Percentiles rank a stretch among this genome's conserved stretches.
phyloP scores from a whole-genome alignment of 345 rosid genomes.

The Sisymbrium irio region DNA sequence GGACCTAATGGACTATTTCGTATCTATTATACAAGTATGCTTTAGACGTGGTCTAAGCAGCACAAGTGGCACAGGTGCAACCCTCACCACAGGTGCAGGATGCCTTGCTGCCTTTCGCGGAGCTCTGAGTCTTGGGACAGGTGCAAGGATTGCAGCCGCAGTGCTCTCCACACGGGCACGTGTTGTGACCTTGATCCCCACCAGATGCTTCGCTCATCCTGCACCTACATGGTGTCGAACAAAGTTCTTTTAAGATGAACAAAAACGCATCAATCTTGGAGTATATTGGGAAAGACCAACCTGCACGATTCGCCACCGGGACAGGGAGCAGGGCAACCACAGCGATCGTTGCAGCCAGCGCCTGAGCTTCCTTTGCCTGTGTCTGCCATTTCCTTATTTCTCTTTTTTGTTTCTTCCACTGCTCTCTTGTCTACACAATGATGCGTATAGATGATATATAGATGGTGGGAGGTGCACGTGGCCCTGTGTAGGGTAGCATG shows the following conservation, averaged over 20 bases:
- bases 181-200: slow-evolving; percentile 37
- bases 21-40: slow-evolving; percentile 26
- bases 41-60: slow-evolving; percentile 13
- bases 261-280: not conserved
- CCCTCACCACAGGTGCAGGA: slow-evolving; percentile 33
- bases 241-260: not conserved
- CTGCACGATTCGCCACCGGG: slow-evolving; percentile 49
- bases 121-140: slow-evolving; percentile 35
- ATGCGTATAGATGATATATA: not conserved
- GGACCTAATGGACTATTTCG: slow-evolving; percentile 6
- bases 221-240: slow-evolving; percentile 38
- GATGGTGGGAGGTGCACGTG: slow-evolving; percentile 11
- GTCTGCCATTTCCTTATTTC: slow-evolving; percentile 28
- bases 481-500: not conserved
- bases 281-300: slow-evolving; percentile 16
- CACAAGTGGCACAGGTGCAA: slow-evolving; percentile 22
- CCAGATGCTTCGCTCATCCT: slow-evolving; percentile 15
- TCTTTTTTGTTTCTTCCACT: not conserved
- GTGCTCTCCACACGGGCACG: slow-evolving; percentile 57
- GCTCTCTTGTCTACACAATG: not conserved
- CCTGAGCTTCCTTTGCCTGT: slow-evolving; percentile 14
- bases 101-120: slow-evolving; percentile 6
- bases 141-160: slow-evolving; percentile 67
- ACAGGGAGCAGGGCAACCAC: slow-evolving; percentile 47
- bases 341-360: slow-evolving; percentile 34